These are phyloP conservation scores for Mariannaea elegans DNA, from an alignment of 2,329 filamentous ascomycete genomes.

Conservation along the genomic window DNA sequence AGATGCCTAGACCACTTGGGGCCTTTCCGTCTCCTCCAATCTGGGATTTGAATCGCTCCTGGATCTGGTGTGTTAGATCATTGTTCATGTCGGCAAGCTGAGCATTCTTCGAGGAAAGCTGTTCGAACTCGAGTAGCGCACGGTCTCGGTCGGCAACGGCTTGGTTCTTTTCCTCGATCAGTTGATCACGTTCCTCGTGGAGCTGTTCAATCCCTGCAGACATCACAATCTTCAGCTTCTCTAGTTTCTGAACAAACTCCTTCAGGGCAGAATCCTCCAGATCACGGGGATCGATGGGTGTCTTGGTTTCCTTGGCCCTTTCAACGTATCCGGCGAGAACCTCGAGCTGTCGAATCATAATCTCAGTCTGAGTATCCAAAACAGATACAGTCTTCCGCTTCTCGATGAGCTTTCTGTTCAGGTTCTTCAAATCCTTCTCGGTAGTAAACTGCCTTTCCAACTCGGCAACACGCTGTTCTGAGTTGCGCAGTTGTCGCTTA, in stretches of 20 bases:
- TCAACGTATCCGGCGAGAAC: conserved; percentile 89
- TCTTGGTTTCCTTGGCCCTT: conserved; percentile 82
- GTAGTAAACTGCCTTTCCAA: conserved; percentile 80
- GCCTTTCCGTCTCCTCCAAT: conserved; percentile 60
- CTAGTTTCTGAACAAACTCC: conserved; percentile 82
- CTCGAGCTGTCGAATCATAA: conserved; percentile 92
- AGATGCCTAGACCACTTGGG: conserved; percentile 66
- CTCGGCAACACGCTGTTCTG: conserved; percentile 86
- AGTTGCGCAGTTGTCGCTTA: conserved; percentile 80
- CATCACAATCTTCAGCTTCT: conserved; percentile 69
- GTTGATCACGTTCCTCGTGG: conserved; percentile 77
- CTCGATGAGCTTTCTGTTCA: conserved; percentile 88
- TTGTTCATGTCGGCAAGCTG: conserved; percentile 96
- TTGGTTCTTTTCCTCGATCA: conserved; percentile 85
- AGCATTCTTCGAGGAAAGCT: conserved; percentile 91
- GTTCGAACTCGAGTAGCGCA: conserved; percentile 94
- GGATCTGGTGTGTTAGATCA: conserved; percentile 91
- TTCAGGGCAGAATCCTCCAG: conserved; percentile 92
- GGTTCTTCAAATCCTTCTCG: conserved; percentile 73
- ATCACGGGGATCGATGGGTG: conserved; percentile 80
- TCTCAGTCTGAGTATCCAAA: conserved; percentile 92
- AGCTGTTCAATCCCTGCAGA: conserved; percentile 66
- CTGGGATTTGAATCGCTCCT: conserved; percentile 89
- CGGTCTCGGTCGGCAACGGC: conserved; percentile 89
- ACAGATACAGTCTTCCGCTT: conserved; percentile 97